phyloP scores from a whole-genome alignment of 768 basidiomycete genomes.

The Lentinula guzmanii region DNA sequence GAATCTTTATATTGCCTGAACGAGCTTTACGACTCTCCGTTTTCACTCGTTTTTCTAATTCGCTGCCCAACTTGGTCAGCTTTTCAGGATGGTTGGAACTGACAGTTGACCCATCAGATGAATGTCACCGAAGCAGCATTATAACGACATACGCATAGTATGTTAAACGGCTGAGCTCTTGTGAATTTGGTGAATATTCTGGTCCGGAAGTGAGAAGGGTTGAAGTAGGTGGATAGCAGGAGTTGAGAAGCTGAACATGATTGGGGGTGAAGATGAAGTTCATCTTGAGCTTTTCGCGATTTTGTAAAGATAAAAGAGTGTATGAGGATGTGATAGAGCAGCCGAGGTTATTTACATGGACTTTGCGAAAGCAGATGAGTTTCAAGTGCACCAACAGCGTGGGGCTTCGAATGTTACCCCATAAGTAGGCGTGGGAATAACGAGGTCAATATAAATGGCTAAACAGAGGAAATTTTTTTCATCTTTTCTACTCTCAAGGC shows the following conservation, averaged over 20 bases:
- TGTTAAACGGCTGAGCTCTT: constrained; percentile 79
- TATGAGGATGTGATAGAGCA: neutral
- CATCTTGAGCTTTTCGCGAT: constrained; percentile 31
- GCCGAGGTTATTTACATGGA: neutral
- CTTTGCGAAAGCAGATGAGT: neutral
- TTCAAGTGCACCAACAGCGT: neutral
- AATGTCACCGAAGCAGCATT: neutral
- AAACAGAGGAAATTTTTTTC: constrained; percentile 4
- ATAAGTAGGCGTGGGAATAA: neutral
- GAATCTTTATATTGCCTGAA: constrained; percentile 67
- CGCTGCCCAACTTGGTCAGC: constrained; percentile 66
- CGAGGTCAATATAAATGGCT: too few species aligned
- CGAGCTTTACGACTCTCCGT: constrained; percentile 62
- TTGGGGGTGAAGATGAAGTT: constrained; percentile 73
- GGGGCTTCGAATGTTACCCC: neutral
- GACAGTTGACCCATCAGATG: constrained; percentile 1
- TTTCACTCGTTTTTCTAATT: constrained; percentile 70
- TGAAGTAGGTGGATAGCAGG: constrained; percentile 82
- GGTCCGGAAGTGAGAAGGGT: constrained; percentile 70
- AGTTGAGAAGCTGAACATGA: constrained; percentile 77
- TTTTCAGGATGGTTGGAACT: constrained; percentile 77
- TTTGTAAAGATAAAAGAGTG: neutral
- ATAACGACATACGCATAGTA: constrained; percentile 60
- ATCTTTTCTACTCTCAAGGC: neutral
- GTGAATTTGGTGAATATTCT: constrained; percentile 73